Base-by-base conservation (phyloP, 345 rosid genomes). In the Turritis glabra region DNA sequence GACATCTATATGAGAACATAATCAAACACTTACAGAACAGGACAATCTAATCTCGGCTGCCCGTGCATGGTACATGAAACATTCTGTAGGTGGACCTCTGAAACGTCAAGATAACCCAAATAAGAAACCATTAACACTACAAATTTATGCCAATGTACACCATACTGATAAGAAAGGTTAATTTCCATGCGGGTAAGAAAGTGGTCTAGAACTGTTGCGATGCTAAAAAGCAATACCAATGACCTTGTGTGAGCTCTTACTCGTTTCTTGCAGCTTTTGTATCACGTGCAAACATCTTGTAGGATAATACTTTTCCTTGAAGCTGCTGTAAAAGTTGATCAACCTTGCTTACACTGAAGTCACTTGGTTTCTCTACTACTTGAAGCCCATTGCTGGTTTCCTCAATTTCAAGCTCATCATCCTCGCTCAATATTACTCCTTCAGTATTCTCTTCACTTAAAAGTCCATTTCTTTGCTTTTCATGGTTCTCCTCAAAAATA, bases 31-130 rank as follows among this genome's bases (percentile, higher is more conserved):
- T 86, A 86, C 95, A n/a, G 80, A 53, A 79, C 74, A 78, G 19
- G 89, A 79, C 73, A 95, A 74, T 82, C 76, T 88, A 79, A 82
- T 83, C 76, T 88, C 84, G 15, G 82, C 72, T 6, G 97, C 98
- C 63, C 97, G 92, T 66, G 98, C 99, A 82, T 85, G 98, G 80
- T 88, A 85, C 74, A 95, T 76, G 67, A 84, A 87, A 75, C 98
- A 92, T 77, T 95, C 91, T 43, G 99, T 95, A 37, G 97, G 97
- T 17, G 98, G 98, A 71, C 98, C 99, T 80, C 94, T 95, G 88
- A 60, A 81, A 86, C 21, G 74, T 52, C 71, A 73, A 69, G 62
- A 51, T 44, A 75, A 29, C 40, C 32, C 55, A 69, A 61, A 56
- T 54, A 46, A 44, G 69, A 64, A 46, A 35, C 53, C 33, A 22